Conservation (phyloP, 208 protist species). For the Trypanosoma conorhini region DNA sequence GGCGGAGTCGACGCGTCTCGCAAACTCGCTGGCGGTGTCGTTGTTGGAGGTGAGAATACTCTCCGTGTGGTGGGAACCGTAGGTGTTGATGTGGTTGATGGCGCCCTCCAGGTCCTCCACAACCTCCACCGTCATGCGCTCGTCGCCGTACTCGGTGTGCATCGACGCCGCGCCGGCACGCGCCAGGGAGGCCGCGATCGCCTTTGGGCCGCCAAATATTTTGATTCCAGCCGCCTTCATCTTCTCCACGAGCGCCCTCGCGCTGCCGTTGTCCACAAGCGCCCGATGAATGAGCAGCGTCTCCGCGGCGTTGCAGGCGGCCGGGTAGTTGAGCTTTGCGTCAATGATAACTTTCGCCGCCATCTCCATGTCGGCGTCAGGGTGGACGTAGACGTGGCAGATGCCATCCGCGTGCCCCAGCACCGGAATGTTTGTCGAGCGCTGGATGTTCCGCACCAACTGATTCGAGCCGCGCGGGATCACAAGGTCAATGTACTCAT, state of each 20-base stretch:
- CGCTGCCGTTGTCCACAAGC: conserved; percentile 29
- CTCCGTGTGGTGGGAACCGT: conserved; percentile 92
- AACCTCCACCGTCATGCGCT: conserved; percentile 37
- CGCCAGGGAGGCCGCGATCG: conserved; percentile 26
- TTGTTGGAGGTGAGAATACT: conserved; percentile 76
- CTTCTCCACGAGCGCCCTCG: conserved; percentile 35
- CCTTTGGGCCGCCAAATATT: conserved; percentile 47
- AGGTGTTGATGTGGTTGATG: conserved; percentile 84
- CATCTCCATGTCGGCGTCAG: conserved; percentile 62
- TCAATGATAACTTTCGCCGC: conserved; percentile 73
- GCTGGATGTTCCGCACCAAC: conserved; percentile 89
- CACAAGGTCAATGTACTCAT: conserved; percentile 91
- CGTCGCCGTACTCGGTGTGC: conserved; percentile 68
- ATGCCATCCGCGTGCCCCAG: conserved; percentile 96
- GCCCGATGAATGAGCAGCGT: conserved; percentile 88
- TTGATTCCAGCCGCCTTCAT: conserved; percentile 55
- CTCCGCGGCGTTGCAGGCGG: conserved; percentile 95
- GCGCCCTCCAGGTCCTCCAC: conserved; percentile 55
- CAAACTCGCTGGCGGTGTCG: conserved; percentile 48
- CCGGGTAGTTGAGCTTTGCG: conserved; percentile 94
- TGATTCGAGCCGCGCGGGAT: conserved; percentile 91
- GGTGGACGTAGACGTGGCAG: conserved; percentile 93
- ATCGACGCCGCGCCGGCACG: conserved; percentile 30
- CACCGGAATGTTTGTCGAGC: conserved; percentile 88
- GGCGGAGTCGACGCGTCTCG: conserved; percentile 76